A percentile compares a stretch with the other conserved stretches of the same genome.
These are phyloP conservation scores for Globisporangium middletonii DNA, from an alignment of 352 stramenopile genomes.

Conservation along the genomic window DNA sequence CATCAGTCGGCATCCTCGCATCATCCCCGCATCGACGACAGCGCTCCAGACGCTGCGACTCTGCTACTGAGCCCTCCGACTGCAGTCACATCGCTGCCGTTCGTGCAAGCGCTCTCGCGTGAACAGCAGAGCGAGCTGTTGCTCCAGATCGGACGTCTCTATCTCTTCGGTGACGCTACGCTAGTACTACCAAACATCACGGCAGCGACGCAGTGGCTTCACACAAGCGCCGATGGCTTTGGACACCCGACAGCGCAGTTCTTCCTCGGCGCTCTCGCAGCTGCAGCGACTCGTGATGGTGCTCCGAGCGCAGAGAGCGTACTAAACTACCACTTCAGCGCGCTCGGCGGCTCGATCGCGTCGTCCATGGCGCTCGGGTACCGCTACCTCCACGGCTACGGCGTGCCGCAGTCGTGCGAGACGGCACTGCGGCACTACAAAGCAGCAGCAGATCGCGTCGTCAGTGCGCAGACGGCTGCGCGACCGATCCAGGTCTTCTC, in stretches of 20 bases:
- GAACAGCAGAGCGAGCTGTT: conserved; percentile 23
- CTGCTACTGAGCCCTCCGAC: conserved; percentile 4
- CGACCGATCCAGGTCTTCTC: conserved; percentile 35
- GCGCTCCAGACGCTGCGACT: neutral
- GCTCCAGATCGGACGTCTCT: conserved; percentile 30
- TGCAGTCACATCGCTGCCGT: conserved; percentile 11
- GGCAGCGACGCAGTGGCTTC: conserved; percentile 26
- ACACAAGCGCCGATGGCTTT: conserved; percentile 25
- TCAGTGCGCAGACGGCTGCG: conserved; percentile 17
- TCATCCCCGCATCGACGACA: neutral
- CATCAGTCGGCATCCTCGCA: neutral
- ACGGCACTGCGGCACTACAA: conserved; percentile 70
- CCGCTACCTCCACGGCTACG: conserved; percentile 45
- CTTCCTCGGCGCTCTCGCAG: conserved; percentile 26
- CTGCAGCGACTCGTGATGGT: conserved; percentile 5
- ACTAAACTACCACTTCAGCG: conserved; percentile 62
- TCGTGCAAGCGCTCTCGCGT: conserved; percentile 19
- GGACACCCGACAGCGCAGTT: conserved; percentile 39
- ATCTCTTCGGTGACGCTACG: conserved; percentile 19
- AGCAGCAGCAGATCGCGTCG: conserved; percentile 47
- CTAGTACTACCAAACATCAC: conserved; percentile 13
- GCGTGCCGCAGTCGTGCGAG: conserved; percentile 43
- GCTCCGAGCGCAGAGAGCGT: conserved; percentile 8
- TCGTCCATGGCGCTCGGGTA: conserved; percentile 74
- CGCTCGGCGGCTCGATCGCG: conserved; percentile 23